These are phyloP conservation scores for Beauveria asiatica DNA, from an alignment of 2,329 filamentous ascomycete species.

Conservation along the genomic window DNA sequence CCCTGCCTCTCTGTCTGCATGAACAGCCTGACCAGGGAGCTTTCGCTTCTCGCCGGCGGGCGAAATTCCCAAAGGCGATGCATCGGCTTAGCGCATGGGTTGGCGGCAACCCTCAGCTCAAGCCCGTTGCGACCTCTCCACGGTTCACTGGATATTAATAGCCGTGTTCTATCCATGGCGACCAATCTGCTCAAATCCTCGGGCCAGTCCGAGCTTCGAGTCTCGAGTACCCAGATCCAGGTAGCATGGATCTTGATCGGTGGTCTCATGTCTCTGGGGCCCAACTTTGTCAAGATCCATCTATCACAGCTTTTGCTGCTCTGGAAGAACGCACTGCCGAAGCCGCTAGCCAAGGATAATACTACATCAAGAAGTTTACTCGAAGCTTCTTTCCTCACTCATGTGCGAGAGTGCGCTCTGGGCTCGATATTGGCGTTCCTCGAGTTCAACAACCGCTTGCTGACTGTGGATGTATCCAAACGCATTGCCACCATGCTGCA, in stretches of 20 bases:
- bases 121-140: conserved; percentile 83
- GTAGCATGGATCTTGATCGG: conserved; percentile 97
- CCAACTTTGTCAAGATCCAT: conserved; percentile 98
- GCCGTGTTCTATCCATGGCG: conserved; percentile 80
- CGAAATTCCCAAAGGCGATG: conserved; percentile 76
- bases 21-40: conserved; percentile 85
- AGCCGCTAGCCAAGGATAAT: conserved; percentile 88
- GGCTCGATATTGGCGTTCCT: conserved; percentile 88
- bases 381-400: conserved; percentile 86
- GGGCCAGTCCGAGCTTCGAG: conserved; percentile 78
- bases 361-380: conserved; percentile 73
- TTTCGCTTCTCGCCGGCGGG: conserved; percentile 65
- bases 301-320: conserved; percentile 84
- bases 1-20: conserved; percentile 91
- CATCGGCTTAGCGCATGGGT: conserved; percentile 82
- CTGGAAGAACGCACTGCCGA: conserved; percentile 96
- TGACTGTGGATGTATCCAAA: conserved; percentile 91
- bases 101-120: conserved; percentile 84
- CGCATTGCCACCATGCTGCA: conserved; percentile 90
- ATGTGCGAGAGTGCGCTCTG: conserved; percentile 89
- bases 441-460: conserved; percentile 81
- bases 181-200: conserved; percentile 89
- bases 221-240: conserved; percentile 91
- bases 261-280: conserved; percentile 89
- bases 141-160: conserved; percentile 92